These are phyloP conservation scores for Citrus mangshanensis DNA, from an alignment of 345 rosid species.

Conservation along the genomic window DNA sequence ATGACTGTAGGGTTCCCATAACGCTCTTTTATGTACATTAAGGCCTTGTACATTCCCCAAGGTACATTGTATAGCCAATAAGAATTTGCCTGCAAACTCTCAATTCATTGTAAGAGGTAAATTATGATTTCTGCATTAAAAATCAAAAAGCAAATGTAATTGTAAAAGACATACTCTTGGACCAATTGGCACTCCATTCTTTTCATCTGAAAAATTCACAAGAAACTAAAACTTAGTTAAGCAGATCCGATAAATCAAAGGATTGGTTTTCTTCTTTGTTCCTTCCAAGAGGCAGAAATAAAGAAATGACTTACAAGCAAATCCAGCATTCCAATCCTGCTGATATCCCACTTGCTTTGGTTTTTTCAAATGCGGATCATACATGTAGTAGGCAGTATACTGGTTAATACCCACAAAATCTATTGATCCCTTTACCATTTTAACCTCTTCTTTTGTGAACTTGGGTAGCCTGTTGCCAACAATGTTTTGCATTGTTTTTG, in stretches of 20 bases:
- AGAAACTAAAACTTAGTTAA: constrained; percentile 6
- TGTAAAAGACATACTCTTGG: constrained; percentile 45
- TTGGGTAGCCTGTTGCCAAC: constrained; percentile 78
- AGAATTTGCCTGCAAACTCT: constrained; percentile 66
- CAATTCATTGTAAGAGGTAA: neutral
- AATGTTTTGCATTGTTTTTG: constrained; percentile 76
- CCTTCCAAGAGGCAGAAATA: neutral
- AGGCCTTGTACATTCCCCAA: constrained; percentile 91
- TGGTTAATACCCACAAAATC: constrained; percentile 94
- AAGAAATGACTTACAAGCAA: constrained; percentile 55
- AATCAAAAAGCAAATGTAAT: neutral
- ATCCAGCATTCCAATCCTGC: constrained; percentile 85
- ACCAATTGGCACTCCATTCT: constrained; percentile 73
- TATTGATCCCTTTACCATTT: constrained; percentile 87
- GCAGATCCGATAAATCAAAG: neutral
- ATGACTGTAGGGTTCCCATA: constrained; percentile 88
- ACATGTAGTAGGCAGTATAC: constrained; percentile 76
- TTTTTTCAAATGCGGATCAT: constrained; percentile 45
- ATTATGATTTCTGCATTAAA: neutral
- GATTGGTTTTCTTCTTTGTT: neutral
- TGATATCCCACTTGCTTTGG: constrained; percentile 66
- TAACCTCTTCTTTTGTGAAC: constrained; percentile 67
- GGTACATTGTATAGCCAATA: constrained; percentile 92
- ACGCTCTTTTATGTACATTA: constrained; percentile 79
- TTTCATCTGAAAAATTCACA: constrained; percentile 43